These are phyloP conservation scores for Diplodia corticola DNA, from an alignment of 2,329 filamentous ascomycete genomes.

Conservation along the genomic window DNA sequence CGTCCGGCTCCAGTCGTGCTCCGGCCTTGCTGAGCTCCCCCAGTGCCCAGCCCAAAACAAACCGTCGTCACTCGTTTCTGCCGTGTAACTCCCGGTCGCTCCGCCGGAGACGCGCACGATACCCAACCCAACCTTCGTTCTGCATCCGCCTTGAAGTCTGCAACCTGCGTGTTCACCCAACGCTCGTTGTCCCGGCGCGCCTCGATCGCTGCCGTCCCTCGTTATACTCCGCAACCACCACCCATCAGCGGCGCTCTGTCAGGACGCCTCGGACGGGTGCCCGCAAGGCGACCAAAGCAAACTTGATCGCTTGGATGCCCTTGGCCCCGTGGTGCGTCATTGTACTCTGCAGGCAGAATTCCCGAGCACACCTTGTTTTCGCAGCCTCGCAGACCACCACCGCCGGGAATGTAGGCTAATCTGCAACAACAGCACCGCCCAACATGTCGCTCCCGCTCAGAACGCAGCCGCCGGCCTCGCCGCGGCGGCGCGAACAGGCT, in stretches of 20 bases:
- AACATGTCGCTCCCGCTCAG: conserved; percentile 56
- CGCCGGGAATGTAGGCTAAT: conserved; percentile 24
- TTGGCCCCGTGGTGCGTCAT: conserved; percentile 14
- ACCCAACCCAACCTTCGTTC: conserved; percentile 18
- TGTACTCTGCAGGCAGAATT: not conserved
- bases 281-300: not conserved
- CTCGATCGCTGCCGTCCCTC: not conserved
- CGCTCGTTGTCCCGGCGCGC: conserved; percentile 8
- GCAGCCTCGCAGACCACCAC: not conserved
- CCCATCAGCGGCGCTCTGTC: not conserved
- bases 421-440: conserved; percentile 23
- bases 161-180: not conserved
- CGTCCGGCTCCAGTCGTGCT: not conserved
- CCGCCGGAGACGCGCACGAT: not conserved
- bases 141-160: not conserved
- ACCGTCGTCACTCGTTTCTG: conserved; percentile 17
- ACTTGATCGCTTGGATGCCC: conserved; percentile 1
- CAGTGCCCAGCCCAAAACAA: conserved; percentile 9
- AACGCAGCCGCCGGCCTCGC: conserved; percentile 63
- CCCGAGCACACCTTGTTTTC: not conserved
- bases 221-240: not conserved
- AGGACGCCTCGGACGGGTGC: not conserved
- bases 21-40: conserved; percentile 7
- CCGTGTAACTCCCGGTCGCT: conserved; percentile 19
- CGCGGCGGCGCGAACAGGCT: conserved; percentile 43